Evolutionary conservation across 2,329 filamentous ascomycete species (phyloP), one percentile per base, ranked within the genome.

Genomic region (Penicillium decumbens): DNA sequence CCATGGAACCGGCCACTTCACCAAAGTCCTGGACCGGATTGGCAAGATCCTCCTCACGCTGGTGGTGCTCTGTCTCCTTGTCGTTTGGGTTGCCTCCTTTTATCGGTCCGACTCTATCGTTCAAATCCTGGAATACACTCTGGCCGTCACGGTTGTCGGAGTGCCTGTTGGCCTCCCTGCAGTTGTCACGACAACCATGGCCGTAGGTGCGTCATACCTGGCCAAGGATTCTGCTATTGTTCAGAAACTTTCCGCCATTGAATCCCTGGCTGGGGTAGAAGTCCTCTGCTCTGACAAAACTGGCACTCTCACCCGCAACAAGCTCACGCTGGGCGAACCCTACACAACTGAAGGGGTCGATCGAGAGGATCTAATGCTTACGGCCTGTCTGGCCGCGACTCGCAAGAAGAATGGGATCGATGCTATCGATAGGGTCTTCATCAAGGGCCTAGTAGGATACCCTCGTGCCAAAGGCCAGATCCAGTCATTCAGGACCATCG

Each of bases 331-430:
- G 41, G 80, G 87, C 45, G 89, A 95, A 69, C 89, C 89, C 49
- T 95, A 85, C 77, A 88, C 84, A 33, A 87, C 93, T 54, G 78
- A 81, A 54, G 89, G 89, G 65, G 87, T 95, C 52, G 87, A 91
- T 60, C 81, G 86, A 30, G 87, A 93, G 72, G 89, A 95, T 64
- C 85, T 95, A 56, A 95, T 95, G 88, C 80, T 95, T 58, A 93
- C 89, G 75, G 89, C 89, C 65, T 95, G 89, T 72, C 76, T 95
- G 65, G 89, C 89, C 65, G 89, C 89, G 56, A 92, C 87, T 60
- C 87, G 89, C 77, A 95, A 93, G 82, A 92, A 91, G 81, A 95
- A 95, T 80, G 89, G 89, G 77, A 91, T 95, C 57, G 89, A 95
- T 69, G 88, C 90, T 60, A 95, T 95, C 62, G 90, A 95, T 80